These are phyloP conservation scores for Crotalaria pallida DNA, from an alignment of 306 rosid species.

Conservation along the genomic window DNA sequence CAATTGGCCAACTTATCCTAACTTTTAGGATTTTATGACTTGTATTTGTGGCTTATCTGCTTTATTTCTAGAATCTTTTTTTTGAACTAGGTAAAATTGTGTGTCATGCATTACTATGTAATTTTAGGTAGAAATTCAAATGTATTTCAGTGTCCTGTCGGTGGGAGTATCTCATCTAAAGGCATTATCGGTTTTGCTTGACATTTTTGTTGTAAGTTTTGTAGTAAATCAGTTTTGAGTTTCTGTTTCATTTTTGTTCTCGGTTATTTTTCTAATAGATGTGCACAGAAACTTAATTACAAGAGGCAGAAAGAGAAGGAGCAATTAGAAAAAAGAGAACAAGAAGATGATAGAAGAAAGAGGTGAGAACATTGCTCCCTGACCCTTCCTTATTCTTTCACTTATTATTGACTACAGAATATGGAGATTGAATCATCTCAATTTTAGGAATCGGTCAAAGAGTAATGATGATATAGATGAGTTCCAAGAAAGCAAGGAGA, in stretches of 20 bases:
- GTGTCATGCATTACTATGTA: neutral
- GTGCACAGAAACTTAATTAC: slow-evolving; percentile 76
- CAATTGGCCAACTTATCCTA: neutral
- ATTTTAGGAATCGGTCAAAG: slow-evolving; percentile 58
- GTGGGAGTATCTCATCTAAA: neutral
- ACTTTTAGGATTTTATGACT: neutral
- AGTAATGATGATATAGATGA: slow-evolving; percentile 60
- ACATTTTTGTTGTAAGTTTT: neutral
- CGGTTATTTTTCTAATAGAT: slow-evolving; percentile 36
- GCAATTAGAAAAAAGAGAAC: slow-evolving; percentile 40
- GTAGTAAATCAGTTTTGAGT: neutral
- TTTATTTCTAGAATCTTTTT: neutral
- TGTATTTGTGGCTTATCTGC: neutral
- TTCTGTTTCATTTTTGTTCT: neutral
- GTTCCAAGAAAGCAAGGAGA: slow-evolving; percentile 39
- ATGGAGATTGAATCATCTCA: slow-evolving; percentile 23
- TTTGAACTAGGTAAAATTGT: neutral
- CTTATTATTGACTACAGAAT: slow-evolving; percentile 1
- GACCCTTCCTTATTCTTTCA: neutral
- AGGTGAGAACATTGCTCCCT: slow-evolving; percentile 40
- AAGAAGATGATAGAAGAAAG: slow-evolving; percentile 60
- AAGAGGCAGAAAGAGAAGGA: slow-evolving; percentile 78
- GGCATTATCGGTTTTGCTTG: neutral
- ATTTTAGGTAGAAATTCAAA: neutral
- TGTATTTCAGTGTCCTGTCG: neutral